Evolutionary conservation across 1,284 basidiomycete genomes (phyloP), one percentile per base, ranked within the genome.

Genomic region (Crepidotus sp.): DNA sequence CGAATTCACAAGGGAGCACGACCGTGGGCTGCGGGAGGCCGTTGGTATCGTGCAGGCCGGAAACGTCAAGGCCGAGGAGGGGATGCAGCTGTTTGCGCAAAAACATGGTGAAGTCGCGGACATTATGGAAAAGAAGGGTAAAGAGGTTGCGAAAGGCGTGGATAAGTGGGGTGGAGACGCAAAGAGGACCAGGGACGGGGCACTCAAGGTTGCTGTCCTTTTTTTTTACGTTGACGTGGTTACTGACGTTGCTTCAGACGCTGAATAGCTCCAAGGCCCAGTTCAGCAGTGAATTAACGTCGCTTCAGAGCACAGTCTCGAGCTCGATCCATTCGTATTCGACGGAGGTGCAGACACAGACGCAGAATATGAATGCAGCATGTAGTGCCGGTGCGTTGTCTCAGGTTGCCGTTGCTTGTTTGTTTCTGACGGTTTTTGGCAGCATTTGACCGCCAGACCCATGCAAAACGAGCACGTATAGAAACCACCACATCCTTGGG

Each of bases 1-100:
- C 15, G 80, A 77, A 14, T 92, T 84, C 59, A 73, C 80, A 9
- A 65, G 74, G 19, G 71, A 80, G 36, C 77, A 86, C 25, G 83
- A 92, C 55, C 67, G 72, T 14, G 76, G 76, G n/a, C 65, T 93
- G 34, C 69, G 72, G 15, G 72, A 77, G 10, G 74, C 77, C 0
- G 69, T 90, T 38, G 64, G 63, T 1, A 60, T 65, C 21, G 65
- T 87, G 26, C 71, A 76, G 45, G 62, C 67, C 17, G 76, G 70
- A 36, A 87, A 87, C 54, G 61, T 63, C 3, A 61, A 69, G 36
- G 76, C 73, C 0, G 72, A 80, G 48, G 67, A 69, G 34, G 69
- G 66, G 25, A 63, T 84, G 57, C 59, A 59, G 13, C 58, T 63
- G 33, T 73, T 79, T 40, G 61, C 64, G 9, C 61, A 68, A 37